Base-by-base conservation (phyloP, 176 grass and related monocot genomes). In the Phoenix roebelenii region DNA sequence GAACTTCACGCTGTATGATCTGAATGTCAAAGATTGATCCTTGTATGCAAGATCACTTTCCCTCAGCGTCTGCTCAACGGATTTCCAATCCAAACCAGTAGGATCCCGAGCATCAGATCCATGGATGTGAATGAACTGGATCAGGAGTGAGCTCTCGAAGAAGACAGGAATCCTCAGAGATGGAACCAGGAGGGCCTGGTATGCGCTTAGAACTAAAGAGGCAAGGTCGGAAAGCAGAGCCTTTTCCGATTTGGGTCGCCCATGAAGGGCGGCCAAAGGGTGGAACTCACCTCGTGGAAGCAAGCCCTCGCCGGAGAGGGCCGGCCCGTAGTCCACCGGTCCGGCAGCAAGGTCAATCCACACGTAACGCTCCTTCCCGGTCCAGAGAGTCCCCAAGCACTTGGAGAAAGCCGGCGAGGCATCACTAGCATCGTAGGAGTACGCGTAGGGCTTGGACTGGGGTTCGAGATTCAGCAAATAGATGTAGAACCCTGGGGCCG, bases 201-300 rank as follows among this genome's bases (percentile, higher is more conserved):
- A 95, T 16, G 79, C 90, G 60, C 85, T 83, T 35, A 89, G 85
- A 35, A 89, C 79, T 25, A 95, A 49, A 12, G 85, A 89, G 1
- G 85, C 65, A n/a, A 89, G 76, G 70, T 89, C 82, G 5, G 90
- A 74, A 15, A 83, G 77, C 44, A 89, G 67, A 0, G 62, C 74
- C 23, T 78, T 88, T 50, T 98, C 93, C 17, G 84, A 91, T 50
- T 69, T 92, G 7, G 84, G 76, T n/a, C 87, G 73, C 25, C 93
- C 93, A 29, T 92, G 93, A 52, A 88, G 77, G 14, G 93, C 66
- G 19, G 93, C 79, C 3, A 98, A 70, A 30, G 93, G 84, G 71
- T 98, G 87, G 60, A 92, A 98, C 65, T 98, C 93, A 76, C 93
- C 87, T 68, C 88, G 88, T 12, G 93, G 86, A 26, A 98, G 81